Evolutionary conservation across 108 stramenopile species (phyloP).

Genomic region (Craspedostauros australis): DNA sequence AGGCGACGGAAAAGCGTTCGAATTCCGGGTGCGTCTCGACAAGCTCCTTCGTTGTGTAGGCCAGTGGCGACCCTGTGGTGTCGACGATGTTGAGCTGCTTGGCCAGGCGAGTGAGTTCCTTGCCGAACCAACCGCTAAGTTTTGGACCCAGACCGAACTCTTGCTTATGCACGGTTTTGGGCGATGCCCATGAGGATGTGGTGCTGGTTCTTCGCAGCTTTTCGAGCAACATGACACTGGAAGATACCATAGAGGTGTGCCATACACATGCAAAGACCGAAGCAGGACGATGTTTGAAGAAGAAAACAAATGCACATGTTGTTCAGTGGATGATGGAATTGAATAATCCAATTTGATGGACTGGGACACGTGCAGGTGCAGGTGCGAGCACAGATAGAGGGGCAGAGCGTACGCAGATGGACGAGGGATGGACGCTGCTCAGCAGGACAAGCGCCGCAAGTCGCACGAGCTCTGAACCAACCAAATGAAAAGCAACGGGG

Average conservation of each 20-base stretch:
- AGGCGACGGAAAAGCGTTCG: slow-evolving; percentile 23
- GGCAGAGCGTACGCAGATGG: too few relatives aligned
- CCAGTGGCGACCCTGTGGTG: slow-evolving; percentile 35
- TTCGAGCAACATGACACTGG: slow-evolving; percentile 28
- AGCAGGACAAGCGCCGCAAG: too few relatives aligned
- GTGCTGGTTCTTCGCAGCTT: slow-evolving; percentile 18
- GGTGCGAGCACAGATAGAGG: too few relatives aligned
- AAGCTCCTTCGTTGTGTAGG: slow-evolving; percentile 42
- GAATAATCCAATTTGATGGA: too few relatives aligned
- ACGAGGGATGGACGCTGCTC: too few relatives aligned
- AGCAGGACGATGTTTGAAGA: neutral
- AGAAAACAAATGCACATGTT: neutral
- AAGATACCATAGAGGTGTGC: neutral
- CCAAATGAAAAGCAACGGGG: too few relatives aligned
- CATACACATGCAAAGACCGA: neutral
- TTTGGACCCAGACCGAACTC: slow-evolving; percentile 70
- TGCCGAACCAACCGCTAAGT: slow-evolving; percentile 51
- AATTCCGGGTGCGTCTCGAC: slow-evolving; percentile 31
- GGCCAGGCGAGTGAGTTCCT: slow-evolving; percentile 39
- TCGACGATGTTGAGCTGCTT: slow-evolving; percentile 43
- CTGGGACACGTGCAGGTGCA: too few relatives aligned
- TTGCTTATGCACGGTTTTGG: slow-evolving; percentile 7
- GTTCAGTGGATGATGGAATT: too few relatives aligned
- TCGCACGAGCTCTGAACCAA: too few relatives aligned
- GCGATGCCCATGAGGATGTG: neutral